Evolutionary conservation across 306 rosid genomes (phyloP).

Genomic region (Adenanthera pavonina): DNA sequence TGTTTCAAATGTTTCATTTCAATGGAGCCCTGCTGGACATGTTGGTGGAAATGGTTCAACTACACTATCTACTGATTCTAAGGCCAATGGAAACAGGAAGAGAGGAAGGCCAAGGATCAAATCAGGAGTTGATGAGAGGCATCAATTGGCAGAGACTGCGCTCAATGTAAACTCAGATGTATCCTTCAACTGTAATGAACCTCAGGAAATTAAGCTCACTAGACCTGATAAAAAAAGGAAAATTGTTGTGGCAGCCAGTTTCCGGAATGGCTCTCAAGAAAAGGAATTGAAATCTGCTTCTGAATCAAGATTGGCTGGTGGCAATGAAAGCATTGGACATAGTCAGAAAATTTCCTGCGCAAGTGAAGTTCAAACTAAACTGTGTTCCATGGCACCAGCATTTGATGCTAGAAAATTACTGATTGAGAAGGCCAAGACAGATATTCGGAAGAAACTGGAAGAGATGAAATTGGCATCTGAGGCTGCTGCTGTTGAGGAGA

Average conservation of each 20-base stretch:
- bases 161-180: conserved; percentile 53
- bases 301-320: conserved; percentile 63
- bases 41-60: conserved; percentile 67
- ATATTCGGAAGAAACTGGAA: conserved; percentile 74
- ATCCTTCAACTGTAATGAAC: conserved; percentile 49
- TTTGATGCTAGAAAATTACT: conserved; percentile 81
- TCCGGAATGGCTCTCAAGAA: conserved; percentile 64
- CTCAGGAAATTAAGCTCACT: conserved; percentile 51
- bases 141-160: conserved; percentile 47
- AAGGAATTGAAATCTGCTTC: conserved; percentile 53
- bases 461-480: conserved; percentile 70
- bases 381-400: conserved; percentile 67
- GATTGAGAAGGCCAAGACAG: conserved; percentile 87
- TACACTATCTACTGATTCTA: conserved; percentile 54
- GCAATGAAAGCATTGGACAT: conserved; percentile 57
- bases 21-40: conserved; percentile 71
- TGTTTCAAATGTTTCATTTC: conserved; percentile 81
- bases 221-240: conserved; percentile 76
- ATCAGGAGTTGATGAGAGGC: conserved; percentile 63
- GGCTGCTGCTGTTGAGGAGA: conserved; percentile 46
- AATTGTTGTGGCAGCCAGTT: conserved; percentile 55
- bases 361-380: conserved; percentile 64
- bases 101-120: conserved; percentile 67
- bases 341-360: conserved; percentile 53
- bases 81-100: conserved; percentile 65